Conservation (phyloP, 345 rosid species). For the Linum usitatissimum region DNA sequence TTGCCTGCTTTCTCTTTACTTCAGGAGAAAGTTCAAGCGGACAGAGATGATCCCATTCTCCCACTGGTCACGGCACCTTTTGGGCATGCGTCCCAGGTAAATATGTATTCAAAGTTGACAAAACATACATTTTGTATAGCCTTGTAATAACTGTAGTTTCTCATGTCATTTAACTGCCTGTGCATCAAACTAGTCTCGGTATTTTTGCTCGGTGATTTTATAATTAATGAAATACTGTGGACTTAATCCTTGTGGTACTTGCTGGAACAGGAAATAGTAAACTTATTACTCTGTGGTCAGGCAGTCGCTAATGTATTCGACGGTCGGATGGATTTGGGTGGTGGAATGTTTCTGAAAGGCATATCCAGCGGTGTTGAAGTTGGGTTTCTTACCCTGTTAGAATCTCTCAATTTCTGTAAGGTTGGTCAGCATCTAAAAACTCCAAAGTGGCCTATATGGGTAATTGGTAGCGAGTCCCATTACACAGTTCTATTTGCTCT, state of each 20-base stretch:
- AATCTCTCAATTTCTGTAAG: constrained; percentile 89
- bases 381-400: constrained; percentile 91
- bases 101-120: neutral
- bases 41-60: constrained; percentile 86
- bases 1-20: neutral
- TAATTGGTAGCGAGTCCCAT: constrained; percentile 97
- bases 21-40: constrained; percentile 81
- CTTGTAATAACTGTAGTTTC: no score
- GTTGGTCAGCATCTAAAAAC: constrained; percentile 88
- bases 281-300: constrained; percentile 84
- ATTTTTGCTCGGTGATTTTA: neutral
- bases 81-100: constrained; percentile 99
- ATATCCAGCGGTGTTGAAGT: constrained; percentile 72
- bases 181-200: neutral
- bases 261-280: constrained; percentile 80
- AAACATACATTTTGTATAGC: neutral
- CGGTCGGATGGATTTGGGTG: constrained; percentile 95
- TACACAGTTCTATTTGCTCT: constrained; percentile 92
- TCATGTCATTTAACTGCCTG: constrained; percentile 6
- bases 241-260: neutral
- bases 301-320: constrained; percentile 96
- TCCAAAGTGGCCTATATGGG: constrained; percentile 99
- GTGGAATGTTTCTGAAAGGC: constrained; percentile 90
- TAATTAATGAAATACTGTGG: neutral
- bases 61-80: constrained; percentile 97